Percentiles rank a stretch among this genome's conserved stretches.
These are phyloP conservation scores for Candida chilensis DNA, from an alignment of 805 yeast species.

Conservation along the genomic window DNA sequence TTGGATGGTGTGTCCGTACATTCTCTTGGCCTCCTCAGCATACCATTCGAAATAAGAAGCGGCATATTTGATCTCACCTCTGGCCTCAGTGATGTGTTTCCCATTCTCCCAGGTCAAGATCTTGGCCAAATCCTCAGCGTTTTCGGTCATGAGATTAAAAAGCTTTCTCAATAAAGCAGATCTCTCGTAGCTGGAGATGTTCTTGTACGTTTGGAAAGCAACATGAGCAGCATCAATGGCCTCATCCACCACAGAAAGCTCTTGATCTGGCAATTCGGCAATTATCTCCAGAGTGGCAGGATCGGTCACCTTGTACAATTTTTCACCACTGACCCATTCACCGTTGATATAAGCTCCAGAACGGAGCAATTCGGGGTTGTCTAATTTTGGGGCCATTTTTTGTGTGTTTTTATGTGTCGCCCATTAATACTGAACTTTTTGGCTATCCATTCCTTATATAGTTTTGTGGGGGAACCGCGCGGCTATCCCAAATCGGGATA, in stretches of 20 bases:
- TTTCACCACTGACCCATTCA: conserved; percentile 23
- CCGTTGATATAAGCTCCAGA: conserved; percentile 27
- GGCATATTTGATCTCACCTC: conserved; percentile 48
- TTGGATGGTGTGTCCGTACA: conserved; percentile 48
- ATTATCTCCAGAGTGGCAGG: conserved; percentile 29
- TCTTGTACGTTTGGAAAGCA: conserved; percentile 35
- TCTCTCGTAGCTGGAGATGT: conserved; percentile 41
- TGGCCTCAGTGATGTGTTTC: conserved; percentile 42
- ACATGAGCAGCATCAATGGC: conserved; percentile 39
- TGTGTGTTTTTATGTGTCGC: background rate
- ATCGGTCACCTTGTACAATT: conserved; percentile 24
- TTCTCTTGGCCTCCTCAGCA: conserved; percentile 46
- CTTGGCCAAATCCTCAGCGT: conserved; percentile 47
- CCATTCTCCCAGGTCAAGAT: conserved; percentile 55
- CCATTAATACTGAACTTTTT: no score
- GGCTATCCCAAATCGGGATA: no score
- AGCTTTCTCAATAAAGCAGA: conserved; percentile 40
- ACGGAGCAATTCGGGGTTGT: conserved; percentile 22
- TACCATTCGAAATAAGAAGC: conserved; percentile 40
- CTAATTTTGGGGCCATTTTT: conserved; percentile 15
- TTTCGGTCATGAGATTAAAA: conserved; percentile 42
- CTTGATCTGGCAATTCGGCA: conserved; percentile 31
- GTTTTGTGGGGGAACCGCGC: no score
- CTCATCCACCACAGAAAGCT: conserved; percentile 28
- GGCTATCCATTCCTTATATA: no score